Base-by-base conservation (phyloP, 139 green algal species). In the Haematococcus sp. region DNA sequence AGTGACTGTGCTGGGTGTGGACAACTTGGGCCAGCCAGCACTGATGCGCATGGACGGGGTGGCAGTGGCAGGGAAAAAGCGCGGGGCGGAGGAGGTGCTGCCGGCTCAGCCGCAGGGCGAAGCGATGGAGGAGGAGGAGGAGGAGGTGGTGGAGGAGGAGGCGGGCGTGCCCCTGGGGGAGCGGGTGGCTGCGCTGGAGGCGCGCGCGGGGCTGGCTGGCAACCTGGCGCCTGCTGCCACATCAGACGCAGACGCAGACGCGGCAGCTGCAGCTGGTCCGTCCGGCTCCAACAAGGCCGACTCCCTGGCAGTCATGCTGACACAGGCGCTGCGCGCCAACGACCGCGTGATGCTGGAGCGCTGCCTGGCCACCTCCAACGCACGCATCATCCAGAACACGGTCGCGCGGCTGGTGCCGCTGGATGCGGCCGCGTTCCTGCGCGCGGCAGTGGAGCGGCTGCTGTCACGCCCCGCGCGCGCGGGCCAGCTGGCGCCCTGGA, bases 251-350 rank as follows among this genome's bases (percentile, higher is more conserved):
- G 74, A 25, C 61, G 70, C 25, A 22, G 70, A 19, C 0, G 68
- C 31, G 17, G 33, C 49, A 17, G 71, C 34, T 5, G 67, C 55
- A 23, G 20, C 61, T 0, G 63, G 78, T 49, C 69, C 70, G 15
- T n/a, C 51, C 35, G 72, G 76, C 2, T 80, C 76, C 0, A 16
- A 75, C 4, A 88, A 83, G 65, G 85, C 83, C n/a, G 83, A 89
- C 74, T 94, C 88, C 5, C 75, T 96, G 28, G 76, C 78, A 11
- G 86, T 91, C 31, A 78, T 96, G 71, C 82, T 96, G 19, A 84
- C 69, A 33, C 90, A 94, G 51, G 90, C 86, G 20, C 46, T 91
- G 43, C 75, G 73, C 75, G 85, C 78, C 54, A 81, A 88, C 23
- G 88, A 91, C 74, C 76, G 69, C 19, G 67, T 73, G 2, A 78